These are phyloP conservation scores for Globisporangium barbulae DNA, from an alignment of 352 stramenopile genomes.

Conservation along the genomic window DNA sequence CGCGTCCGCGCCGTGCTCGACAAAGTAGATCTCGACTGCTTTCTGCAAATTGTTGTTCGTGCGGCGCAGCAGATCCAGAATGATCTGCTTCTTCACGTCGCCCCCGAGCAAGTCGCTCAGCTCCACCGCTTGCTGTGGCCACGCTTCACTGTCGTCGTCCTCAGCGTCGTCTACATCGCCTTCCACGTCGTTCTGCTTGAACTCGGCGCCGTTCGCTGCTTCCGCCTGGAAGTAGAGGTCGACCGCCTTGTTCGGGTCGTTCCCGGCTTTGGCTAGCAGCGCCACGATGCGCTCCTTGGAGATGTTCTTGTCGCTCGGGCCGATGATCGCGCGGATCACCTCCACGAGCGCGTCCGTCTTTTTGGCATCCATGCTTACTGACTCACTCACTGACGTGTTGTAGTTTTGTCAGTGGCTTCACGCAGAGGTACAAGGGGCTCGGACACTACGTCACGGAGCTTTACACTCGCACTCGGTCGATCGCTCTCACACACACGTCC, in stretches of 20 bases:
- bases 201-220: slow-evolving; percentile 30
- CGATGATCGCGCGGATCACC: slow-evolving; percentile 77
- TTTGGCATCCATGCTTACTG: slow-evolving; percentile 37
- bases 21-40: slow-evolving; percentile 79
- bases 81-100: slow-evolving; percentile 50
- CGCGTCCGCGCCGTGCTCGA: slow-evolving; percentile 43
- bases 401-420: neutral
- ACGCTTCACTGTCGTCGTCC: slow-evolving; percentile 21
- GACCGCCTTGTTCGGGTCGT: slow-evolving; percentile 82
- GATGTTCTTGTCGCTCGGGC: slow-evolving; percentile 41
- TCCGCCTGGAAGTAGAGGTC: slow-evolving; percentile 77
- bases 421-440: neutral
- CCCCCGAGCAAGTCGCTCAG: slow-evolving; percentile 72
- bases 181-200: slow-evolving; percentile 55
- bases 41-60: slow-evolving; percentile 76
- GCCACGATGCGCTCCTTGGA: slow-evolving; percentile 64
- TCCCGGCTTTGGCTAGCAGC: slow-evolving; percentile 52
- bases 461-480: neutral
- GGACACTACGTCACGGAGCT: neutral
- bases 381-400: neutral
- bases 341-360: slow-evolving; percentile 68
- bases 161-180: slow-evolving; percentile 36
- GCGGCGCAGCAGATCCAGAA: slow-evolving; percentile 51
- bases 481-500: neutral
- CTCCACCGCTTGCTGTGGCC: slow-evolving; percentile 46